Evolutionary conservation across 2,329 filamentous ascomycete genomes (phyloP).

Genomic region (Penicillium polonicum): DNA sequence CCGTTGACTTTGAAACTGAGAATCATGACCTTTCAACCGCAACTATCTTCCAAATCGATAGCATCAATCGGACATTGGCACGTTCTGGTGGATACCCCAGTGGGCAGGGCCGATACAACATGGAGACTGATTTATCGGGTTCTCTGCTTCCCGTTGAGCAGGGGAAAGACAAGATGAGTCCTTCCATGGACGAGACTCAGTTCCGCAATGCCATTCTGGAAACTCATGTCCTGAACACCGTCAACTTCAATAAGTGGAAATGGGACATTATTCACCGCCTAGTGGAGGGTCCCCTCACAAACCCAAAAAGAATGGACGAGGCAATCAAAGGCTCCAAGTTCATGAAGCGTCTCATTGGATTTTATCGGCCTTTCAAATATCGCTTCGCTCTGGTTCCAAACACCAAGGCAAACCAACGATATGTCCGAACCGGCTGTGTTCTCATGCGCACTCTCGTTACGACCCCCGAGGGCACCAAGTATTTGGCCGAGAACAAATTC

Average conservation of each 20-base stretch:
- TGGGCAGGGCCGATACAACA: constrained; percentile 42
- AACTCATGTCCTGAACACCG: constrained; percentile 81
- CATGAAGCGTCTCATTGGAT: constrained; percentile 88
- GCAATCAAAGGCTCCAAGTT: constrained; percentile 95
- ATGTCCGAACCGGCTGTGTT: constrained; percentile 84
- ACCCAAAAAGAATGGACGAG: constrained; percentile 88
- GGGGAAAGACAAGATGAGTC: constrained; percentile 56
- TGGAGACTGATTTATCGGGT: constrained; percentile 48
- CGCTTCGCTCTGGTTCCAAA: constrained; percentile 88
- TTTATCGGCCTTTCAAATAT: constrained; percentile 95
- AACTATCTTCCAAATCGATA: constrained; percentile 97
- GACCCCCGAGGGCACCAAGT: constrained; percentile 78
- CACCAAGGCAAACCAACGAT: constrained; percentile 90
- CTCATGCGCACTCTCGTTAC: constrained; percentile 84
- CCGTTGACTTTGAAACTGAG: constrained; percentile 68
- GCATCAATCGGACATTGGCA: constrained; percentile 89
- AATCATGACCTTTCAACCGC: constrained; percentile 78
- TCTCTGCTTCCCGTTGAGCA: constrained; percentile 41
- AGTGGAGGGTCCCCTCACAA: constrained; percentile 88
- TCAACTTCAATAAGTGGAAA: constrained; percentile 94
- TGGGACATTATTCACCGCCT: constrained; percentile 91
- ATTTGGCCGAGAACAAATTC: constrained; percentile 87
- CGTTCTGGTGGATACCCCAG: constrained; percentile 61
- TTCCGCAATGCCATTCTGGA: constrained; percentile 64
- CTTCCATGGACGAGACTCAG: constrained; percentile 62